Evolutionary conservation across 116 monocot genomes (phyloP).

Genomic region (Trichopus zeylanicus): DNA sequence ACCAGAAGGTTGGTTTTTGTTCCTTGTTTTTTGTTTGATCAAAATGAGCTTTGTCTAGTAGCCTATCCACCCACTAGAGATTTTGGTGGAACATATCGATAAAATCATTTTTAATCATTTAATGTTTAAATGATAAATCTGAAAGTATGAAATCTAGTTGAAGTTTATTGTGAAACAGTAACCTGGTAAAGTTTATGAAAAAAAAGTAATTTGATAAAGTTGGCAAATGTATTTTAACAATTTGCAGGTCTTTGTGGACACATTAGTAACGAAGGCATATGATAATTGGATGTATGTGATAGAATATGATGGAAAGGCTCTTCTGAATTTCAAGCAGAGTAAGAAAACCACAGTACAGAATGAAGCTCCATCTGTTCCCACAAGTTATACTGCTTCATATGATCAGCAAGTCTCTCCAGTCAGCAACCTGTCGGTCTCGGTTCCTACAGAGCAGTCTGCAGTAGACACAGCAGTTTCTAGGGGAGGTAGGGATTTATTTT

Average conservation of each 20-base stretch:
- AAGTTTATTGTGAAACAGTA: no score
- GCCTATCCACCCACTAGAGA: no score
- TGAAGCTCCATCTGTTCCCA: constrained; percentile 9
- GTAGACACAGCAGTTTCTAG: not conserved
- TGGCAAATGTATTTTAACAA: no score
- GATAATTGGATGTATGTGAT: constrained; percentile 41
- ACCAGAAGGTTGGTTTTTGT: constrained; percentile 76
- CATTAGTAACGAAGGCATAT: constrained; percentile 42
- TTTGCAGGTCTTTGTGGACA: constrained; percentile 39
- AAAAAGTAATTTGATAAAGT: no score
- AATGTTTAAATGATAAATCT: no score
- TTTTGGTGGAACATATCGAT: no score
- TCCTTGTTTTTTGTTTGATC: no score
- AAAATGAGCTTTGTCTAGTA: no score
- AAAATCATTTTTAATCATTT: no score
- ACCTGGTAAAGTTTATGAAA: no score
- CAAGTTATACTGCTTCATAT: constrained; percentile 14
- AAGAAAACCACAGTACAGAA: constrained; percentile 3
- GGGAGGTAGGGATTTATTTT: constrained; percentile 22
- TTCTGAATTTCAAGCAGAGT: constrained; percentile 23
- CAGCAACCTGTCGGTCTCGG: not conserved
- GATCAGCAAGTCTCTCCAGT: constrained; percentile 17
- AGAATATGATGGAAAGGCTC: constrained; percentile 40
- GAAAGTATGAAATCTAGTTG: no score
- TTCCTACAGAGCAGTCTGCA: constrained; percentile 10